Evolutionary conservation across 495 filamentous ascomycete species (phyloP), one percentile per base, ranked within the genome.

Genomic region (Schizothecium vesticola): DNA sequence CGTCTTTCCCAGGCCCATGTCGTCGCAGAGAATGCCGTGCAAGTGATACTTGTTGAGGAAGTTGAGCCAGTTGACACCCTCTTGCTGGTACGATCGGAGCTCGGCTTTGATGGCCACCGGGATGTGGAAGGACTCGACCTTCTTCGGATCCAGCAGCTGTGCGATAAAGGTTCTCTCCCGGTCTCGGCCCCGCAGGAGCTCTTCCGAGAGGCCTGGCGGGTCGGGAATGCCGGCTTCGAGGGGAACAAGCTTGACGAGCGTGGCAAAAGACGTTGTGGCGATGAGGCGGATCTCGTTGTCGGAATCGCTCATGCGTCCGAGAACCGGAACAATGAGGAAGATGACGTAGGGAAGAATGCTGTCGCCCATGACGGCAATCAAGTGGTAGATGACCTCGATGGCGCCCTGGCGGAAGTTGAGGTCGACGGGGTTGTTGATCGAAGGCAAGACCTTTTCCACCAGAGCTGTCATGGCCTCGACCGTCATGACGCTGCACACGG

Each of bases 1-100:
- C 1, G 95, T 99, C 79, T 99, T 99, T 33, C 95, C 95, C 58
- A 99, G 91, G 71, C 95, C 95, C 95, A 99, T 99, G 75, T 99
- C 95, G 75, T 99, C 95, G 76, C 95, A 99, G 64, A 99, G 92
- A 80, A 99, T 97, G 55, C 95, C 95, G 71, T 99, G 95, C 19
- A 99, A 87, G 77, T 98, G 92, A 75, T 97, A 99, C 51, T 92
- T 93, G 74, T 98, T 99, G 71, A 99, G 89, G 83, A 99, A 99
- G 61, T 94, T 88, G 59, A 99, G 89, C 95, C 95, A 99, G 75
- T 98, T 99, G 78, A 99, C 94, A 78, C 95, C 95, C 59, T 99
- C 95, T 78, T 99, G 95, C 77, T 99, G 95, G 74, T 99, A 99
- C 1, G 93, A 95, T 70, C 95, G 89, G 24, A 99, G 86, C 63